A percentile compares a stretch with the other conserved stretches of the same genome.
Conservation (phyloP, 2,329 filamentous ascomycete species). For the Sporothrix euskadiensis region DNA sequence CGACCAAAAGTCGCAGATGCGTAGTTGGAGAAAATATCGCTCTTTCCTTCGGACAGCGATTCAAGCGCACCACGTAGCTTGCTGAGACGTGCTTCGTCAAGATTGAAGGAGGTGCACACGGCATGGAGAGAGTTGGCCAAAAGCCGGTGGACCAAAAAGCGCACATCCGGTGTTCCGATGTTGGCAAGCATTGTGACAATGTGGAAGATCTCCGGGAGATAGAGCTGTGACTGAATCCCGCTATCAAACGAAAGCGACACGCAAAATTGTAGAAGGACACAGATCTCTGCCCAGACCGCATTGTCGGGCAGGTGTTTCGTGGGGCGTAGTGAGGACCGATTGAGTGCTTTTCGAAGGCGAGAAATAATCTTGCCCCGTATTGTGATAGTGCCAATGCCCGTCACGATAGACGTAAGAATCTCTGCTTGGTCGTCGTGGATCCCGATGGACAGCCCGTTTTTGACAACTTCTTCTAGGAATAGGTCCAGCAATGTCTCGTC, state of each 20-base stretch:
- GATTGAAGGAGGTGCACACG: conserved; percentile 63
- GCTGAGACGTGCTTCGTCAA: conserved; percentile 60
- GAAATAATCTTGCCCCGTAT: conserved; percentile 66
- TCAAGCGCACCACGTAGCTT: conserved; percentile 59
- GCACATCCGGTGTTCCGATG: conserved; percentile 59
- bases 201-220: conserved; percentile 68
- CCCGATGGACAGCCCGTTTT: conserved; percentile 59
- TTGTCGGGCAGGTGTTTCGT: conserved; percentile 67
- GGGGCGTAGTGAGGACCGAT: conserved; percentile 66
- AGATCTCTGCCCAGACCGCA: conserved; percentile 68
- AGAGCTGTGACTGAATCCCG: conserved; percentile 66
- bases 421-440: conserved; percentile 61
- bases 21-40: conserved; percentile 58
- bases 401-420: conserved; percentile 61
- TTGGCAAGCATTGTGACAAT: conserved; percentile 70
- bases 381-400: conserved; percentile 64
- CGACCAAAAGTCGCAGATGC: conserved; percentile 45
- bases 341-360: conserved; percentile 65
- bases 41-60: conserved; percentile 59
- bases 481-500: conserved; percentile 67
- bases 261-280: conserved; percentile 65
- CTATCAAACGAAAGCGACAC: conserved; percentile 67
- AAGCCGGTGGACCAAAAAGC: conserved; percentile 61
- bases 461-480: conserved; percentile 66
- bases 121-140: conserved; percentile 68